Conservation (phyloP, 306 rosid genomes). For the Geum urbanum region DNA sequence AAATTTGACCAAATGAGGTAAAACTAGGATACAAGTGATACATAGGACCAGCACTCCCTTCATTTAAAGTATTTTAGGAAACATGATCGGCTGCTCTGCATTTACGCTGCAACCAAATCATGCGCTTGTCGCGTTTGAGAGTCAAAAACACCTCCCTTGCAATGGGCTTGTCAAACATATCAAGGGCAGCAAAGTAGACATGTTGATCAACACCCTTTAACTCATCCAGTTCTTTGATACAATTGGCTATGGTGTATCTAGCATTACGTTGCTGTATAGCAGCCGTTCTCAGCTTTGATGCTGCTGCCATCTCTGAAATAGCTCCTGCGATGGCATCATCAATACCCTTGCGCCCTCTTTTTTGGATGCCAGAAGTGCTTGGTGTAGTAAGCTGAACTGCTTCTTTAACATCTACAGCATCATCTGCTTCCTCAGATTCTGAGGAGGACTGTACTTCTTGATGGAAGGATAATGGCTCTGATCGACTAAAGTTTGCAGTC, state of each 20-base stretch:
- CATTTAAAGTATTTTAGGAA: constrained; percentile 8
- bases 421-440: constrained; percentile 51
- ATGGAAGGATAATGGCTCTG: constrained; percentile 32
- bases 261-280: constrained; percentile 48
- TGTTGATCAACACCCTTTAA: constrained; percentile 54
- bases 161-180: constrained; percentile 57
- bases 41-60: background rate
- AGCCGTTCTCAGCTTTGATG: constrained; percentile 60
- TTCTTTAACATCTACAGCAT: constrained; percentile 31
- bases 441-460: constrained; percentile 43
- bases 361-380: constrained; percentile 34
- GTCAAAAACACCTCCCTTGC: constrained; percentile 69
- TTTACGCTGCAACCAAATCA: constrained; percentile 55
- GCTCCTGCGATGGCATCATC: constrained; percentile 67
- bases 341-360: constrained; percentile 62
- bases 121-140: constrained; percentile 57
- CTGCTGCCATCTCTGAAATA: constrained; percentile 71
- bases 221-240: constrained; percentile 62
- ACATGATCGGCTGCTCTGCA: constrained; percentile 35
- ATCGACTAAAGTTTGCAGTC: constrained; percentile 24
- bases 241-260: constrained; percentile 52
- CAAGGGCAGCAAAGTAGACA: constrained; percentile 62
- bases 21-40: too few species aligned
- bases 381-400: constrained; percentile 41
- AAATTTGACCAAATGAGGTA: too few species aligned